These are phyloP conservation scores for Coemansia sp. DNA, from an alignment of 192 early-diverging fungal genomes.

Conservation along the genomic window DNA sequence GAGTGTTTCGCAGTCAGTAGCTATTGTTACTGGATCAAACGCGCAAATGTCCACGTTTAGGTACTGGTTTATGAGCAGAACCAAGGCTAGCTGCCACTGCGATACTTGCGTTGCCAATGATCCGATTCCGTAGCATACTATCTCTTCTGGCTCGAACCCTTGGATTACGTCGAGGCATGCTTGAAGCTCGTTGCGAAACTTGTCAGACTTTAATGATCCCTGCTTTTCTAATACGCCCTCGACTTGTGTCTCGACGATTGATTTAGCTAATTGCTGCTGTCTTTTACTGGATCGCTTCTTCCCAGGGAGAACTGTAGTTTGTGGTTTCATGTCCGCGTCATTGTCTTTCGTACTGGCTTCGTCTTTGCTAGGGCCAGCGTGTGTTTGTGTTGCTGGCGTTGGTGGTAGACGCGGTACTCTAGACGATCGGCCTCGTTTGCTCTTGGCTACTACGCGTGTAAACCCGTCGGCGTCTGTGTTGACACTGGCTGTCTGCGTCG, in stretches of 20 bases:
- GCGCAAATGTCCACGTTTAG: slow-evolving; percentile 16
- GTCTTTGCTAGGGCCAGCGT: background rate
- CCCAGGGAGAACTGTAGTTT: background rate
- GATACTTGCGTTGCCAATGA: slow-evolving; percentile 27
- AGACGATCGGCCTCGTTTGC: background rate
- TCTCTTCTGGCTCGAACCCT: slow-evolving; percentile 35
- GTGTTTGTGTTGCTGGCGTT: background rate
- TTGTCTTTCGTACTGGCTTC: background rate
- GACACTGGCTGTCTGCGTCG: background rate
- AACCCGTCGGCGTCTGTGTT: slow-evolving; percentile 11
- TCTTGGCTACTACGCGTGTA: slow-evolving; percentile 3
- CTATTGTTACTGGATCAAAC: slow-evolving; percentile 29
- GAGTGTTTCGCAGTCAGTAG: slow-evolving; percentile 16
- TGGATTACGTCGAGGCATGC: background rate
- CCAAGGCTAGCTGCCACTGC: slow-evolving; percentile 48
- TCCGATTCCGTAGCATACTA: slow-evolving; percentile 52
- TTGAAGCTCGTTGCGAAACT: slow-evolving; percentile 16
- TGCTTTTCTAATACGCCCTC: slow-evolving; percentile 18
- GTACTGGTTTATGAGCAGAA: slow-evolving; percentile 20
- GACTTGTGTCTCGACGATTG: slow-evolving; percentile 9
- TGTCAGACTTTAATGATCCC: slow-evolving; percentile 8
- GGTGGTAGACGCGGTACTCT: background rate
- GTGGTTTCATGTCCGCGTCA: background rate
- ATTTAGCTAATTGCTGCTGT: background rate
- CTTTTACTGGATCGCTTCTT: background rate